A percentile compares a stretch with the other conserved stretches of the same genome.
Conservation (phyloP, 176 grass and related monocot genomes). For the Aegilops tauschii region DNA sequence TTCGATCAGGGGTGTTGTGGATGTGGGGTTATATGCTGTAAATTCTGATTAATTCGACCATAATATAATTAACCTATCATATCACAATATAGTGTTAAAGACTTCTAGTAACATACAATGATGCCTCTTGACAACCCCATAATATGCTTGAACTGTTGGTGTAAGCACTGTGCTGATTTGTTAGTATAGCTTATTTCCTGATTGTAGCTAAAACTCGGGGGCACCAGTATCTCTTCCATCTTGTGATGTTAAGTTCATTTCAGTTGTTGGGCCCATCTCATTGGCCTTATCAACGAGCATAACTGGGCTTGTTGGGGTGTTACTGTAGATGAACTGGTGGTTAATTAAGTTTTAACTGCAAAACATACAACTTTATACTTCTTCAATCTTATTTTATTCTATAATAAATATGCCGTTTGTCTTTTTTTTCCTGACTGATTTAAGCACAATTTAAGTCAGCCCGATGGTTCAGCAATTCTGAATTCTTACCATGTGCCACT, state of each 20-base stretch:
- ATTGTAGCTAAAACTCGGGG: background rate
- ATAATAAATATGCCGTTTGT: background rate
- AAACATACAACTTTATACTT: background rate
- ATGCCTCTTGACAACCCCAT: background rate
- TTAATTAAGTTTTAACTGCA: background rate
- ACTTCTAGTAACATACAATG: background rate
- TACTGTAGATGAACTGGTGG: background rate
- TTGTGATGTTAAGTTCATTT: background rate
- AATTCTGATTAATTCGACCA: background rate
- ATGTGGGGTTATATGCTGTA: background rate
- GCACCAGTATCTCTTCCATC: background rate
- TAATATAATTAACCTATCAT: background rate
- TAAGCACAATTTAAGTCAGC: background rate
- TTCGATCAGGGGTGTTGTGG: background rate
- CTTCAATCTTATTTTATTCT: background rate
- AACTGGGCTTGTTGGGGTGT: background rate
- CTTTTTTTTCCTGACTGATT: too few species aligned
- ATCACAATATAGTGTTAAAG: background rate
- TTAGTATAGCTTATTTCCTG: background rate
- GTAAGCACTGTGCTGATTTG: background rate
- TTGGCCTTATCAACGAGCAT: background rate
- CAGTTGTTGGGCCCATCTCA: background rate
- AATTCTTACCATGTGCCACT: constrained; percentile 24
- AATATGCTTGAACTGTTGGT: background rate
- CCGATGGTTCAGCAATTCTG: background rate